Evolutionary conservation across 768 basidiomycete species (phyloP), one percentile per base, ranked within the genome.

Genomic region (Serendipita indica): DNA sequence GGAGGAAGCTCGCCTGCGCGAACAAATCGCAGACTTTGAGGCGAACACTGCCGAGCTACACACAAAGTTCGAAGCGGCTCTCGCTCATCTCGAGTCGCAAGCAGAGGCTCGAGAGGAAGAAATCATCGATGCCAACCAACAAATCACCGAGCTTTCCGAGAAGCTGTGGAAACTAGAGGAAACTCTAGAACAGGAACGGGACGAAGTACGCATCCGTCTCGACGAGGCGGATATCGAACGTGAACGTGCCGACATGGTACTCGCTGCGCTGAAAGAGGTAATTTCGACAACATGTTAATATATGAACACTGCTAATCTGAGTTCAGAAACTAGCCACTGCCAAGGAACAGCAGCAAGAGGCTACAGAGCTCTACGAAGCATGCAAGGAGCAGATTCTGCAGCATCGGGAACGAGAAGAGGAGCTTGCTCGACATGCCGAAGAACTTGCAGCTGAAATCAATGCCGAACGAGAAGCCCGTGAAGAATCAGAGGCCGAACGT

Each of bases 91-190:
- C 41, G 87, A 91, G 65, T 75, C 75, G 14, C 87, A 93, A 60
- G 75, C 83, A 1, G 84, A 83, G 6, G 81, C 83, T 64, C 89
- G 88, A 70, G 89, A 92, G 54, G 78, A 72, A 1, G 86, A 92
- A 68, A 77, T 91, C 37, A 77, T 83, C 56, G 73, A 75, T 16
- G 74, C 87, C 39, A 87, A 86, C 63, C 72, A 79, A 39, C 85
- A 92, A 39, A 81, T 94, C 22, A 83, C 91, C 66, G 80, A 77
- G 60, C 79, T 94, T 43, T 80, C 88, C 3, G 83, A 88, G 61
- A 72, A 74, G 58, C 79, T 96, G 6, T 91, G 86, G 69, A 72
- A 80, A 41, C 77, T 94, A 1, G 94, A 98, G 67, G 89, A 94
- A 61, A 86, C 91, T 65, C 79, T 69, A 13, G 72, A 74, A 45